A percentile compares a stretch with the other conserved stretches of the same genome.
These are phyloP conservation scores for Fraxinus ornus DNA, from an alignment of 305 asterid species.

Conservation along the genomic window DNA sequence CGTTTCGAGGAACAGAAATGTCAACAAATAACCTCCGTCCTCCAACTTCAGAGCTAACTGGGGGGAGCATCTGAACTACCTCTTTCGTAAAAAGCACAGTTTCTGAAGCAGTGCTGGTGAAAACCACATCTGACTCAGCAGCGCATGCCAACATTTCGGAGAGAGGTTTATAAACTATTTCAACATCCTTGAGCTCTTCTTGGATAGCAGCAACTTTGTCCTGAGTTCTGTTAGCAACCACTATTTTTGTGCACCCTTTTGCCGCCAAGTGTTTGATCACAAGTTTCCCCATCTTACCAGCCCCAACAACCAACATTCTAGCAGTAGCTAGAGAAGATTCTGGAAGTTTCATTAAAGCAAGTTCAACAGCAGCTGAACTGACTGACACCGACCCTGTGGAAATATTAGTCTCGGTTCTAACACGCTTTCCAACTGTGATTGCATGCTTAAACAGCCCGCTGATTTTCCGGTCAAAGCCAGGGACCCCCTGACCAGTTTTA, in stretches of 20 bases:
- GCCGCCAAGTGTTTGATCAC: slow-evolving; percentile 82
- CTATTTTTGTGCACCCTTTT: slow-evolving; percentile 69
- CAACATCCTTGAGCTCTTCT: slow-evolving; percentile 61
- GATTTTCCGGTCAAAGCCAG: slow-evolving; percentile 77
- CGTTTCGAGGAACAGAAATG: slow-evolving; percentile 89
- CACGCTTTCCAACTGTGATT: slow-evolving; percentile 84
- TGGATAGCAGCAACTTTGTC: slow-evolving; percentile 61
- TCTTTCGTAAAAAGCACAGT: slow-evolving; percentile 53
- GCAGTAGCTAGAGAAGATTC: slow-evolving; percentile 44
- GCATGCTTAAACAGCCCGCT: slow-evolving; percentile 81
- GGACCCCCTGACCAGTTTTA: slow-evolving; percentile 65
- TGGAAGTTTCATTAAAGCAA: slow-evolving; percentile 78
- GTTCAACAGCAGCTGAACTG: slow-evolving; percentile 96
- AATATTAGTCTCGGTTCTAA: slow-evolving; percentile 78
- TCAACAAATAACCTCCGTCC: slow-evolving; percentile 65
- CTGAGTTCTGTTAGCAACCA: slow-evolving; percentile 69
- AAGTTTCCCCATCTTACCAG: slow-evolving; percentile 96
- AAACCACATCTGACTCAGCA: slow-evolving; percentile 68
- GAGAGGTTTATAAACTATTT: slow-evolving; percentile 58
- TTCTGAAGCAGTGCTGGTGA: slow-evolving; percentile 76
- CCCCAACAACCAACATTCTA: slow-evolving; percentile 76
- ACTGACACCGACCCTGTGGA: slow-evolving; percentile 87
- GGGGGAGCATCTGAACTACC: slow-evolving; percentile 52
- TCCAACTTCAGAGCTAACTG: slow-evolving; percentile 41
- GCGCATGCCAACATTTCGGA: slow-evolving; percentile 55